Conservation (phyloP, 371 early-diverging fungal genomes). For the Chytridium lagenaria region DNA sequence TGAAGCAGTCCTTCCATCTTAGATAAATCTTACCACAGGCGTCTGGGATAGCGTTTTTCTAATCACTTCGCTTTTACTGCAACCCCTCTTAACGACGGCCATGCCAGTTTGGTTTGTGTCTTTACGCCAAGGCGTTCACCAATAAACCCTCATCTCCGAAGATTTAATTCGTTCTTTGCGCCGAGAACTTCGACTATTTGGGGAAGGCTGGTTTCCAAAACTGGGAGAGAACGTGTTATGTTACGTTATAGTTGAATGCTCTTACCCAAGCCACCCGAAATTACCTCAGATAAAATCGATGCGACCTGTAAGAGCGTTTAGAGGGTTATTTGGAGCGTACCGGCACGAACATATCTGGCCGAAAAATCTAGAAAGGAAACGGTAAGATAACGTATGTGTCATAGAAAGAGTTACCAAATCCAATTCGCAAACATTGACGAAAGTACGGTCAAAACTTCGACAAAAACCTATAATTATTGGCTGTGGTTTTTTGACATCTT, state of each 20-base stretch:
- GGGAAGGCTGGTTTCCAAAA: conserved; percentile 34
- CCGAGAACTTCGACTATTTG: conserved; percentile 35
- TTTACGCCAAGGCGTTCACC: too few relatives aligned
- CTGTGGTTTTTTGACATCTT: too few relatives aligned
- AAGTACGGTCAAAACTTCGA: conserved; percentile 92
- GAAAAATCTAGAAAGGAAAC: conserved; percentile 39
- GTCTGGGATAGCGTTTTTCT: too few relatives aligned
- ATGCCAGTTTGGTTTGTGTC: too few relatives aligned
- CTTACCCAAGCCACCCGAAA: conserved; percentile 56
- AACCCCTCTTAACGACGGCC: too few relatives aligned
- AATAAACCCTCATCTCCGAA: conserved; percentile 23
- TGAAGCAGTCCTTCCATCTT: background rate
- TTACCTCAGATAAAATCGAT: conserved; percentile 52
- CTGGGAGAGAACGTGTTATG: background rate
- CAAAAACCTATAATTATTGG: conserved; percentile 96
- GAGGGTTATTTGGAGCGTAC: too few relatives aligned
- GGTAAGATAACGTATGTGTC: background rate
- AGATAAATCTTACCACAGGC: background rate
- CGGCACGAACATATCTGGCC: conserved; percentile 56
- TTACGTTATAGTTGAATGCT: background rate
- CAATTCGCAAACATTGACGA: conserved; percentile 96
- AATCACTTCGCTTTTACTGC: too few relatives aligned
- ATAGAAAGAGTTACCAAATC: conserved; percentile 63
- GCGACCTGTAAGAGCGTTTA: conserved; percentile 23
- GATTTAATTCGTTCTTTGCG: conserved; percentile 34